Percentiles rank a stretch among this genome's conserved stretches.
Evolutionary conservation across 257 asterid genomes (phyloP).

Genomic region (Nicotiana paniculata): DNA sequence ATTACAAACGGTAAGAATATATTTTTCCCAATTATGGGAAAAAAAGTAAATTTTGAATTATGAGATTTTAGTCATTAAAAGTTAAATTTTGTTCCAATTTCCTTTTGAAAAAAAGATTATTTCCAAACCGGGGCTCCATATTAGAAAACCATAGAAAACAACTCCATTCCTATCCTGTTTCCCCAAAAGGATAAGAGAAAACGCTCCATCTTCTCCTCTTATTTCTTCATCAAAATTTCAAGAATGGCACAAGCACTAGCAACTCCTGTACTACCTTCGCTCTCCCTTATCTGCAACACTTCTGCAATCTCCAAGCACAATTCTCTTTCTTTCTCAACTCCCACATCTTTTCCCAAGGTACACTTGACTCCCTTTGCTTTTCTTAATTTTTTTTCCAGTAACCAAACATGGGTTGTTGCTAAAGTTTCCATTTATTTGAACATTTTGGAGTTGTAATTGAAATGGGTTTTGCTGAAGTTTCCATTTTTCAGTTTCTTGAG

Average conservation of each 20-base stretch:
- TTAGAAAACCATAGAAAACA: not conserved
- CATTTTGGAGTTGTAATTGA: not conserved
- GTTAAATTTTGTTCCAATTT: not conserved
- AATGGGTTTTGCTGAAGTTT: not conserved
- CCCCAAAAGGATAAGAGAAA: not conserved
- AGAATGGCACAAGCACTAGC: constrained; percentile 66
- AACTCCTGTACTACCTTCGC: constrained; percentile 67
- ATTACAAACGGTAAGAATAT: no score
- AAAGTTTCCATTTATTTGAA: not conserved
- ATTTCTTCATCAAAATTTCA: not conserved
- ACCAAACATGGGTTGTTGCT: not conserved
- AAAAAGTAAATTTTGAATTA: not conserved
- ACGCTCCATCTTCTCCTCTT: not conserved
- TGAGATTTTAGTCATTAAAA: not conserved
- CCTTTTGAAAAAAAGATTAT: not conserved
- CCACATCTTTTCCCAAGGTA: constrained; percentile 54
- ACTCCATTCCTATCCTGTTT: not conserved
- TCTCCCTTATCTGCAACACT: constrained; percentile 52
- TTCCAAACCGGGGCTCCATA: not conserved
- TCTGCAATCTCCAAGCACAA: constrained; percentile 23
- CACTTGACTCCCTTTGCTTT: not conserved
- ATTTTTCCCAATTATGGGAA: no score
- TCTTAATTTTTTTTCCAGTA: not conserved
- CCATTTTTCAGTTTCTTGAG: not conserved
- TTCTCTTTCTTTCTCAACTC: constrained; percentile 22